These are phyloP conservation scores for Datura wrightii DNA, from an alignment of 257 asterid genomes.

Conservation along the genomic window DNA sequence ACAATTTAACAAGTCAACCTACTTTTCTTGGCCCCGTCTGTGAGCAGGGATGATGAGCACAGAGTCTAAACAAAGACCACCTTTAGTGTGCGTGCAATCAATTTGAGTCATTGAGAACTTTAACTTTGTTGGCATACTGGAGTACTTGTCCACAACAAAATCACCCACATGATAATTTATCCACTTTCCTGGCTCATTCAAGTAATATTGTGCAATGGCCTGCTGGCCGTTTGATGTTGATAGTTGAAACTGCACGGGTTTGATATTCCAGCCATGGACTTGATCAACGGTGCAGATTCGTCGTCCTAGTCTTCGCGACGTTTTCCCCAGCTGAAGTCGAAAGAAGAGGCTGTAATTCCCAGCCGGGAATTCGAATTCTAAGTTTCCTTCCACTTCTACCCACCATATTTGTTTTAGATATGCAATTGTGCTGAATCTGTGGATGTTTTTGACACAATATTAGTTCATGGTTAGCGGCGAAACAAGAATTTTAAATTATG, in stretches of 20 bases:
- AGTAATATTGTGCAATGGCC: conserved; percentile 36
- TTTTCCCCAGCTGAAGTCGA: conserved; percentile 52
- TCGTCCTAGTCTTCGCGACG: conserved; percentile 39
- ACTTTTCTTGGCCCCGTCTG: conserved; percentile 7
- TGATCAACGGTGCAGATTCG: conserved; percentile 38
- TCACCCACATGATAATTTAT: conserved; percentile 57
- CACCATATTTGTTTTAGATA: conserved; percentile 71
- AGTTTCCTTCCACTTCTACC: conserved; percentile 59
- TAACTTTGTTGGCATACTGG: conserved; percentile 42
- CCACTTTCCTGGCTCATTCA: conserved; percentile 57
- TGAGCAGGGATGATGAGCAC: conserved; percentile 50
- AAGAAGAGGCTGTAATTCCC: conserved; percentile 59
- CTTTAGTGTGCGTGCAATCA: conserved; percentile 69
- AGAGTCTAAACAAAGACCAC: conserved; percentile 61
- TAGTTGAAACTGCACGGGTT: conserved; percentile 57
- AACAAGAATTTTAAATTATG: background rate
- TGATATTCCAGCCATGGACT: conserved; percentile 60
- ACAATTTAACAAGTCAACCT: background rate
- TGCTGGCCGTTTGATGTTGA: conserved; percentile 48
- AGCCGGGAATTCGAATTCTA: conserved; percentile 61
- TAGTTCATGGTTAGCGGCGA: background rate
- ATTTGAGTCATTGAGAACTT: conserved; percentile 66
- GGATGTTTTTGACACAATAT: background rate
- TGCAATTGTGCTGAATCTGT: conserved; percentile 53
- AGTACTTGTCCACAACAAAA: conserved; percentile 48